Evolutionary conservation across 2,329 filamentous ascomycete species (phyloP), one percentile per base, ranked within the genome.

Genomic region (Nigrograna mackinnonii): DNA sequence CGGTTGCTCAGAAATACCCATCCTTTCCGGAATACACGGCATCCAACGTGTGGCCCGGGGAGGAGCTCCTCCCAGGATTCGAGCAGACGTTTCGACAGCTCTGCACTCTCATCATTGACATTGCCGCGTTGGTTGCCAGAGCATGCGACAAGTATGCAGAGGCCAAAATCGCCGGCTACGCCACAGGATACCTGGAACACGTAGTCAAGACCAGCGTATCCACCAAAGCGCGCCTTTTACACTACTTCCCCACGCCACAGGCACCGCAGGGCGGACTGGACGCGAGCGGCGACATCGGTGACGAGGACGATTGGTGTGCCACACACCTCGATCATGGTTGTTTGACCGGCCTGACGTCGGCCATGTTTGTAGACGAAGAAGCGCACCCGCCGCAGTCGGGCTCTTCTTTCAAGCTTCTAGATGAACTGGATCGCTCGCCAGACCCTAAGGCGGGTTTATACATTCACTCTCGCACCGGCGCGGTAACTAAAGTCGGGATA

Each of bases 231-330:
- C 79, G 94, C 11, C 76, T 99, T 20, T 73, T 97, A 56, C 94
- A 99, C 72, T 99, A 99, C 70, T 97, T 91, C 58, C 92, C 92
- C 7, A 58, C 61, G 9, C 63, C 66, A 18, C 44, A 56, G 28
- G 39, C 60, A 6, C 44, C 9, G 31, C 9, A 33, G 7, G 34
- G 34, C 12, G 16, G 46, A 39, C 45, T 52, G 41, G 39, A 54
- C 35, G 41, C 47, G 9, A 43, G 46, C 18, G 44, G 44, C 21
- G 34, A 44, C 2, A 47, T 44, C 11, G 62, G 72, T 69, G 71
- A 71, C n/a, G 85, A 90, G 47, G 91, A 96, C 67, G 89, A 95
- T 71, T 99, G 94, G 94, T 99, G 92, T 68, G 89, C 91, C 6
- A 90, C 87, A 1, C 88, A 94, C 66, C 76, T 94, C 43, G 92